phyloP scores from a whole-genome alignment of 257 asterid species.

The Paulownia fortunei region DNA sequence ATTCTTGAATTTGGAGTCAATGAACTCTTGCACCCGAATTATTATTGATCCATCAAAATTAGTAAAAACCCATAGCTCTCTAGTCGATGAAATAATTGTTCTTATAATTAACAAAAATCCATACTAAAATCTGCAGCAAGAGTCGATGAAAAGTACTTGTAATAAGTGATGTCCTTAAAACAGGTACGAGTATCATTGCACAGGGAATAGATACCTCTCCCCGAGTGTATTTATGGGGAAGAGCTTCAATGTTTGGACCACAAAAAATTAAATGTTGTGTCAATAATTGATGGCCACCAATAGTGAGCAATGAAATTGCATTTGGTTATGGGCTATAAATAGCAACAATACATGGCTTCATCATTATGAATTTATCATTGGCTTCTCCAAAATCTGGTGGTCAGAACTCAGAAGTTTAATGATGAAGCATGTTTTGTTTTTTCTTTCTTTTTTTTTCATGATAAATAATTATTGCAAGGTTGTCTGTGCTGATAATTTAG shows the following conservation, averaged over 20 bases:
- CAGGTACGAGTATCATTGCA: not conserved
- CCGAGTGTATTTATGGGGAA: not conserved
- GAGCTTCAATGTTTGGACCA: conserved; percentile 24
- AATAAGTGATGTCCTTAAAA: not conserved
- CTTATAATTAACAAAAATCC: not conserved
- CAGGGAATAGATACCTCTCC: too few species aligned
- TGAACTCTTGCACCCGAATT: too few species aligned
- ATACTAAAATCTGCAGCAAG: not conserved
- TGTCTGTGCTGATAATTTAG: not conserved
- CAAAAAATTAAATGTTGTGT: conserved; percentile 16
- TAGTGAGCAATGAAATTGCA: conserved; percentile 19
- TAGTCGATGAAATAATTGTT: not conserved
- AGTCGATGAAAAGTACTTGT: not conserved
- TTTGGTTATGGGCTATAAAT: conserved; percentile 24
- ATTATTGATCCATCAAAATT: too few species aligned
- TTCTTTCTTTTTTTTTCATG: too few species aligned
- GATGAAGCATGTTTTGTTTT: conserved; percentile 9
- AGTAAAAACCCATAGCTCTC: too few species aligned
- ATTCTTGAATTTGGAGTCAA: too few species aligned
- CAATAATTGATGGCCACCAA: conserved; percentile 16
- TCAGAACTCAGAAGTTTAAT: not conserved
- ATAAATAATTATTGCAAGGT: too few species aligned
- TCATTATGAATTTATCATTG: conserved; percentile 29
- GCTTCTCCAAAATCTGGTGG: not conserved
- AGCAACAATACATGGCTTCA: conserved; percentile 6